Conservation (phyloP, 257 asterid species). For the Thymus quinquecostatus region DNA sequence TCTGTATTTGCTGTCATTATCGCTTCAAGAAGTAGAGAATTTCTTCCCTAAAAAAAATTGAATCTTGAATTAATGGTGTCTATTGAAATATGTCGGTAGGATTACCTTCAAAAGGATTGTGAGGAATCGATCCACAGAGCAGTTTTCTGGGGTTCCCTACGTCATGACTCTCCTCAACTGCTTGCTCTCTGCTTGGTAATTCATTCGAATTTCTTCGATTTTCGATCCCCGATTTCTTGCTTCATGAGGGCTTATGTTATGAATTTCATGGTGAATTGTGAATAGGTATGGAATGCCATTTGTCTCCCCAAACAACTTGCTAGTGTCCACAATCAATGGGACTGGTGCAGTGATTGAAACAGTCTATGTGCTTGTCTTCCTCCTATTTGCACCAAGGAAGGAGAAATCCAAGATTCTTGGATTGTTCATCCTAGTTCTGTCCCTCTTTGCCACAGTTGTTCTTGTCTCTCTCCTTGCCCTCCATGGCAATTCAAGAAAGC, state of each 20-base stretch:
- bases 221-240: neutral
- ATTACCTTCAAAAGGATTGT: constrained; percentile 78
- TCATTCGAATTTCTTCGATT: neutral
- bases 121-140: constrained; percentile 59
- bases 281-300: constrained; percentile 89
- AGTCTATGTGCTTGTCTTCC: constrained; percentile 58
- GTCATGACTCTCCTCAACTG: constrained; percentile 87
- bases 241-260: constrained; percentile 1
- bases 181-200: constrained; percentile 79
- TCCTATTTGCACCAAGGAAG: constrained; percentile 58
- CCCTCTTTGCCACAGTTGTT: constrained; percentile 51
- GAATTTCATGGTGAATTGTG: neutral
- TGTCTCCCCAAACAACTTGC: constrained; percentile 82
- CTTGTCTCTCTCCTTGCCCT: constrained; percentile 65
- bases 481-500: constrained; percentile 62
- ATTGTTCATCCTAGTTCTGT: constrained; percentile 47
- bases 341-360: constrained; percentile 69
- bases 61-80: neutral
- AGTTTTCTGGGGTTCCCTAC: constrained; percentile 87
- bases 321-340: constrained; percentile 72
- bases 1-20: neutral
- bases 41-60: neutral
- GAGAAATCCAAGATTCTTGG: constrained; percentile 62
- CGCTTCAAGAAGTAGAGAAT: constrained; percentile 12
- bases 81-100: constrained; percentile 39